Evolutionary conservation across 495 filamentous ascomycete species (phyloP), one percentile per base, ranked within the genome.

Genomic region (Filosporella fistucella): DNA sequence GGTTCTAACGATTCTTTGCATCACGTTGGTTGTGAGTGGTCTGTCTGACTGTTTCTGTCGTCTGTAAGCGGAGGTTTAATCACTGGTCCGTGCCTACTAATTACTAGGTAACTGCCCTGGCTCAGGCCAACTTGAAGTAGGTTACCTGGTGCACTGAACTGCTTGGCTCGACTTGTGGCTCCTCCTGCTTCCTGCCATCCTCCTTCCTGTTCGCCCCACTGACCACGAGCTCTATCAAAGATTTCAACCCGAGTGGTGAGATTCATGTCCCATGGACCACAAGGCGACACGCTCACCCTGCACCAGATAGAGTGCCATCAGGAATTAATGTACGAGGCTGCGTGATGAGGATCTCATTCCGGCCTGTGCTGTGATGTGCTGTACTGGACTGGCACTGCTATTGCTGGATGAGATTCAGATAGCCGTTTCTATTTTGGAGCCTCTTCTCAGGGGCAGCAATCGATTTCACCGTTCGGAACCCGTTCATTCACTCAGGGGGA

Each of bases 191-290:
- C 28, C 28, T 8, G 28, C 28, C 28, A 21, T 16, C 17, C 13
- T 21, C 35, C 17, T 38, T 16, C 35, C 17, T 21, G 35, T 11
- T 21, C 5, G 23, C 33, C 42, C 49, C 49, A 51, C 43, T 18
- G 42, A 16, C 47, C 47, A 51, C 47, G 47, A 56, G 53, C 47
- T 21, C n/a, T 39, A 37, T 47, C 42, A 34, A 48, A 47, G 42
- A 48, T 56, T 47, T 56, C 34, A 30, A 53, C 29, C 50, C 51
- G 39, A 42, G 44, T 36, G 37, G 43, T 45, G 41, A 44, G 20
- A 22, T 10, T 26, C 16, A 13, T 41, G 25, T n/a, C n/a, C n/a
- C n/a, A n/a, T n/a, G n/a, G n/a, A n/a, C n/a, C n/a, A n/a, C n/a
- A n/a, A n/a, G n/a, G n/a, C n/a, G n/a, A n/a, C n/a, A n/a, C n/a